Percentiles rank a stretch among this genome's conserved stretches.
Conservation (phyloP, 2,329 filamentous ascomycete species). For the Incumbomyces lentus region DNA sequence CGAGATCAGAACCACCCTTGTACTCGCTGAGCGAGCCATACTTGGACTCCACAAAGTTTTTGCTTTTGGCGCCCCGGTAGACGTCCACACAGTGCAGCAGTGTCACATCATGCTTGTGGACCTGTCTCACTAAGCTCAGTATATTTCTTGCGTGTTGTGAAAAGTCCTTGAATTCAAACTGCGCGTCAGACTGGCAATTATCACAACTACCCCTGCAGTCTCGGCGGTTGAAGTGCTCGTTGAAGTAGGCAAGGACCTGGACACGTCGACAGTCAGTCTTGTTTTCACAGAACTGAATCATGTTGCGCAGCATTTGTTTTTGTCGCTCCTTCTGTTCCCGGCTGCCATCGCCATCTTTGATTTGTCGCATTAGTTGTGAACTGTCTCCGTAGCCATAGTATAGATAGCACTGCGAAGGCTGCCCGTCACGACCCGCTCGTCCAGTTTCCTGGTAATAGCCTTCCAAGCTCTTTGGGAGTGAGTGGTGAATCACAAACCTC, state of each 20-base stretch:
- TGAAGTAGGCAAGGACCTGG: constrained; percentile 89
- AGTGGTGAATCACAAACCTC: constrained; percentile 89
- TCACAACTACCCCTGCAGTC: constrained; percentile 72
- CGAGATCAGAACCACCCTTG: constrained; percentile 59
- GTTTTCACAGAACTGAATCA: constrained; percentile 85
- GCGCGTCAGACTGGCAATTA: constrained; percentile 67
- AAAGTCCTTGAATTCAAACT: constrained; percentile 66
- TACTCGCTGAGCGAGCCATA: constrained; percentile 49
- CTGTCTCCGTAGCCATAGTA: constrained; percentile 78
- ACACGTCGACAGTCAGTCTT: constrained; percentile 74
- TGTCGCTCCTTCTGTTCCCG: constrained; percentile 74
- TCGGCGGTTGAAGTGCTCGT: constrained; percentile 63
- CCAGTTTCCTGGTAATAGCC: constrained; percentile 98
- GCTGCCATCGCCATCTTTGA: constrained; percentile 67
- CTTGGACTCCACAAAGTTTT: constrained; percentile 43
- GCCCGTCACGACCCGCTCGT: constrained; percentile 82
- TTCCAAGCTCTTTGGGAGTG: constrained; percentile 86
- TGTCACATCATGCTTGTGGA: constrained; percentile 54
- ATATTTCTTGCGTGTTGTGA: constrained; percentile 63
- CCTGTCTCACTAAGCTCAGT: constrained; percentile 54
- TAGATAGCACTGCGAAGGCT: constrained; percentile 77
- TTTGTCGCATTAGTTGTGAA: constrained; percentile 64
- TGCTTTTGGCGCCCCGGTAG: constrained; percentile 59
- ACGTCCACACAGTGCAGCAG: constrained; percentile 75
- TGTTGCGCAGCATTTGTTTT: constrained; percentile 70